These are phyloP conservation scores for Starmera caribaea DNA, from an alignment of 805 yeast genomes.

Conservation along the genomic window DNA sequence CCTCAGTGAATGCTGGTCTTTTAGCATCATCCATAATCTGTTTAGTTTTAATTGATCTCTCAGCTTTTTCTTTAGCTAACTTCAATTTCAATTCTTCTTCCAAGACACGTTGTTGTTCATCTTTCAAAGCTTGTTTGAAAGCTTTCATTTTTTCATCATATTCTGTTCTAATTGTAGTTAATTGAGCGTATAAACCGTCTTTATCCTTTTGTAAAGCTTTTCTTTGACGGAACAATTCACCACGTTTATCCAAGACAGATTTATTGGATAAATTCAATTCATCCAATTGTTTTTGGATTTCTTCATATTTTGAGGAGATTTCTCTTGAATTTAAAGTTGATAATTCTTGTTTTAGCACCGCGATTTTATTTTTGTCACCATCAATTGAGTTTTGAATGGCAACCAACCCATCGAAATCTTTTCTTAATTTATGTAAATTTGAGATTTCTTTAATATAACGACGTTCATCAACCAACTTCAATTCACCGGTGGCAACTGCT, in stretches of 20 bases:
- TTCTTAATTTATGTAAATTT: conserved; percentile 67
- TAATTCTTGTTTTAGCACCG: conserved; percentile 62
- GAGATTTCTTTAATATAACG: conserved; percentile 77
- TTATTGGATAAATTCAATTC: conserved; percentile 52
- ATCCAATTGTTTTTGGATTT: conserved; percentile 59
- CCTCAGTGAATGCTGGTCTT: conserved; percentile 74
- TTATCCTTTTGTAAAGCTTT: conserved; percentile 55
- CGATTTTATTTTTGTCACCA: conserved; percentile 63
- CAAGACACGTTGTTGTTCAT: conserved; percentile 63
- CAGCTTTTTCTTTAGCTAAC: conserved; percentile 38
- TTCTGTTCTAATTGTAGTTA: conserved; percentile 62
- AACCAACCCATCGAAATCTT: conserved; percentile 66
- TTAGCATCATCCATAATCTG: conserved; percentile 65
- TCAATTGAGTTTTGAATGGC: conserved; percentile 74
- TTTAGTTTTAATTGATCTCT: conserved; percentile 53
- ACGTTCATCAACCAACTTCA: conserved; percentile 89
- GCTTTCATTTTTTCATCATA: conserved; percentile 68
- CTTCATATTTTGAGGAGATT: conserved; percentile 58
- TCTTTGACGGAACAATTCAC: conserved; percentile 54
- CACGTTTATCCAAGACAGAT: conserved; percentile 55
- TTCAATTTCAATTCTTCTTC: conserved; percentile 40
- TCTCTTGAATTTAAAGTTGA: conserved; percentile 49
- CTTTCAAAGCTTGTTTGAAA: conserved; percentile 58
- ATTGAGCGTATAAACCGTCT: conserved; percentile 56
- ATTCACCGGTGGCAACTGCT: conserved; percentile 64